Evolutionary conservation across 768 basidiomycete genomes (phyloP), one percentile per base, ranked within the genome.

Genomic region (Phylloporus sp.): DNA sequence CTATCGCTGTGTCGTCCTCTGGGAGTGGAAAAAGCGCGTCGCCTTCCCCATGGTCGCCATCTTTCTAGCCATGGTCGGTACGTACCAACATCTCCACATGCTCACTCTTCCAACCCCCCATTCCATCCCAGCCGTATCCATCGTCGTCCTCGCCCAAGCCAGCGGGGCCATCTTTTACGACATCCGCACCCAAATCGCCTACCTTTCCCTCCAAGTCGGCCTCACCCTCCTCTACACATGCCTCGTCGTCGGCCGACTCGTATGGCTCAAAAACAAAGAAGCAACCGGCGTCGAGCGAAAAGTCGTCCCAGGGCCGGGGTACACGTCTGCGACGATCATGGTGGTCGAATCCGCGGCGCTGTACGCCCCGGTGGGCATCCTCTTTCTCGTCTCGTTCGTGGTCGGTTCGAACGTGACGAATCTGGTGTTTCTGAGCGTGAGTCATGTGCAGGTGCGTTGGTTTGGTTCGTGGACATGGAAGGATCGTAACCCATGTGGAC

Each of bases 391-490:
- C 9, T 42, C 62, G 1, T 67, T 60, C 33, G 62, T 57, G 1
- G 20, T 55, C 1, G 45, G 60, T 38, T 57, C 48, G 7, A 43
- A 58, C 7, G 8, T 68, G n/a, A 56, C 58, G 17, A 69, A 70
- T 44, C 50, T 69, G 4, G 57, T 69, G 13, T 54, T 74, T n/a
- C 37, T 63, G 21, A 39, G 62, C 14, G 39, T 73, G 13, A 61
- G 63, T n/a, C 65, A 66, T 23, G 51, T 63, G 22, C 64, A 67
- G 66, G 68, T 64, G 38, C n/a, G n/a, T n/a, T n/a, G n/a, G n/a
- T n/a, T n/a, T n/a, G n/a, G n/a, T n/a, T n/a, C n/a, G n/a, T n/a
- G n/a, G n/a, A n/a, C n/a, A n/a, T n/a, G n/a, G n/a, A n/a, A n/a
- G n/a, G n/a, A n/a, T n/a, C n/a, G n/a, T n/a, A n/a, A n/a, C n/a